Conservation (phyloP, 2,329 filamentous ascomycete species). For the Geosmithia morbida region DNA sequence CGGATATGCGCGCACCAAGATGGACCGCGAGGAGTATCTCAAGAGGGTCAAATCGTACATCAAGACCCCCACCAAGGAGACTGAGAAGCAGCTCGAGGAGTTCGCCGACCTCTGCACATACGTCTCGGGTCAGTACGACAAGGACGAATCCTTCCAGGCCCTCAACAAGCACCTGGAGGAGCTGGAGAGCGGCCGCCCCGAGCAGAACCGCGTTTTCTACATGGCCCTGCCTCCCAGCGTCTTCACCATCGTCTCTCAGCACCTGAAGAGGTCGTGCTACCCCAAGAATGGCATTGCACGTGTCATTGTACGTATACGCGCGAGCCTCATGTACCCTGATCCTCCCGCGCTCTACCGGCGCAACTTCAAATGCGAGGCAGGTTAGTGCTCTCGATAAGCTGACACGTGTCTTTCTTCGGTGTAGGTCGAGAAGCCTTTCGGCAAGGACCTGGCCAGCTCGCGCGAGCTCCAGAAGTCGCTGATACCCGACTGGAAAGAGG, state of each 20-base stretch:
- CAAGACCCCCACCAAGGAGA: constrained; percentile 95
- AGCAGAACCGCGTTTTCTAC: constrained; percentile 93
- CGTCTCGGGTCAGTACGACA: constrained; percentile 92
- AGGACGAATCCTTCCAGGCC: constrained; percentile 83
- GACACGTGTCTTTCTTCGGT: not conserved
- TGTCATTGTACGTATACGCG: constrained; percentile 61
- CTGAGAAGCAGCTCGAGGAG: constrained; percentile 85
- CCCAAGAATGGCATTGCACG: constrained; percentile 79
- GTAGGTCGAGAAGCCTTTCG: constrained; percentile 97
- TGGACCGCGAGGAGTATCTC: constrained; percentile 94
- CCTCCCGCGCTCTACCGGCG: not conserved
- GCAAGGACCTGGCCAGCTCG: constrained; percentile 90
- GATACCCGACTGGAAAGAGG: constrained; percentile 95
- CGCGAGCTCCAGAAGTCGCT: constrained; percentile 89
- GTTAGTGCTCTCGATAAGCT: not conserved
- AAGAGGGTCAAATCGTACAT: constrained; percentile 94
- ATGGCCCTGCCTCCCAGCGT: constrained; percentile 97
- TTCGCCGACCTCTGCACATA: constrained; percentile 86
- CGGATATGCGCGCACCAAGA: constrained; percentile 98
- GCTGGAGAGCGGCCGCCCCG: constrained; percentile 66
- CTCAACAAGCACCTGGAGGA: constrained; percentile 77
- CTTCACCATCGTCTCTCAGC: constrained; percentile 94
- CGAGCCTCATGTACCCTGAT: not conserved
- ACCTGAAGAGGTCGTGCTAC: constrained; percentile 95
- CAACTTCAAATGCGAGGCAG: not conserved